phyloP scores from a whole-genome alignment of 2,329 filamentous ascomycete genomes.

The Fusarium phyllophilum region DNA sequence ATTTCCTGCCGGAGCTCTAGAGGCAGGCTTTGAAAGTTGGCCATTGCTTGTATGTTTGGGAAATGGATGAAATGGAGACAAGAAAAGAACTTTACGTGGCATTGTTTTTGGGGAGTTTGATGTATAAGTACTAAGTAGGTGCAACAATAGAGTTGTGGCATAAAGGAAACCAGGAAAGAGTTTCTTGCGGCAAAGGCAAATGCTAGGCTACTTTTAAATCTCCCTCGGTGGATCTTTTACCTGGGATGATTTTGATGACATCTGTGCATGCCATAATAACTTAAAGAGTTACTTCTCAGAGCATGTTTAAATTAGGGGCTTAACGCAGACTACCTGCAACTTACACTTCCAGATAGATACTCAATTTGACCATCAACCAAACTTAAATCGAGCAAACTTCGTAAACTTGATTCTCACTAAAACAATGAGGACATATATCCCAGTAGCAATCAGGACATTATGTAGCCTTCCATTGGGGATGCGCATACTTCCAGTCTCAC shows the following conservation, averaged over 20 bases:
- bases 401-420: background rate
- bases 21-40: background rate
- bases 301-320: background rate
- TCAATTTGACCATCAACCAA: background rate
- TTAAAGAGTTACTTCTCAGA: background rate
- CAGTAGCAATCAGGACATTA: background rate
- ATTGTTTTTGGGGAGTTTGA: background rate
- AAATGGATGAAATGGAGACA: background rate
- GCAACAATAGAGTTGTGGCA: background rate
- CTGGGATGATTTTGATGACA: background rate
- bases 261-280: background rate
- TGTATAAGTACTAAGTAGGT: background rate
- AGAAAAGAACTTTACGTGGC: background rate
- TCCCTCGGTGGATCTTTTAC: background rate
- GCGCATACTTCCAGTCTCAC: background rate
- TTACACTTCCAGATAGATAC: background rate
- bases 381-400: background rate
- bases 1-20: background rate
- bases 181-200: background rate
- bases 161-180: background rate
- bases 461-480: background rate
- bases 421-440: background rate
- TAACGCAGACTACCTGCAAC: background rate
- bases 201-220: background rate
- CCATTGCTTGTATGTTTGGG: background rate